phyloP scores from a whole-genome alignment of 108 stramenopile genomes.

The Bacterosira constricta region DNA sequence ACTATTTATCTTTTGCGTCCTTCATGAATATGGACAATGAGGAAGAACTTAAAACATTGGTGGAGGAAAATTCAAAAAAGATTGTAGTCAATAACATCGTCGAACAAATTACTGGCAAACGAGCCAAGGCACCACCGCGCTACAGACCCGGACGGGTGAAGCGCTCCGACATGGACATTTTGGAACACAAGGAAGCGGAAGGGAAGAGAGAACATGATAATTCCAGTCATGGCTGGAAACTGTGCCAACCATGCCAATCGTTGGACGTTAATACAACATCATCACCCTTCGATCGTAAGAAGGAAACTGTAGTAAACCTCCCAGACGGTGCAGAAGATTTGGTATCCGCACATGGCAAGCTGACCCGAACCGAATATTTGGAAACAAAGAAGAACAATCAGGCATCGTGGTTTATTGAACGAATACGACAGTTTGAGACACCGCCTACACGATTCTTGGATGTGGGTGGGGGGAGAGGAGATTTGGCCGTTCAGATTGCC shows the following conservation, averaged over 20 bases:
- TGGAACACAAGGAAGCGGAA: slow-evolving; percentile 22
- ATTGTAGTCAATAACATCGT: no score
- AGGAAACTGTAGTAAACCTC: slow-evolving; percentile 12
- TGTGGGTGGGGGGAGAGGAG: slow-evolving; percentile 70
- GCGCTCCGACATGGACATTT: slow-evolving; percentile 12
- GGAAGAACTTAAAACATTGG: not conserved
- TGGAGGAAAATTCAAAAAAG: no score
- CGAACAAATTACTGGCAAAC: no score
- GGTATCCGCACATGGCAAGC: slow-evolving; percentile 37
- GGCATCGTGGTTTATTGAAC: slow-evolving; percentile 48
- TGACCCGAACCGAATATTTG: slow-evolving; percentile 54
- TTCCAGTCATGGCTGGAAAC: not conserved
- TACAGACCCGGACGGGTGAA: slow-evolving; percentile 15
- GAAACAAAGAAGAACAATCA: slow-evolving; percentile 55
- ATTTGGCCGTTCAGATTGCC: slow-evolving; percentile 60
- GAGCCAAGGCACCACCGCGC: slow-evolving; percentile 3
- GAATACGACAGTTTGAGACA: slow-evolving; percentile 26
- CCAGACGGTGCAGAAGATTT: slow-evolving; percentile 8
- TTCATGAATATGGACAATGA: slow-evolving; percentile 3
- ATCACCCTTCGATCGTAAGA: not conserved
- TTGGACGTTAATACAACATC: not conserved
- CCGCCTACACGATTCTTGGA: slow-evolving; percentile 37
- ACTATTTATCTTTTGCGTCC: not conserved
- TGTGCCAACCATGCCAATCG: slow-evolving; percentile 16
- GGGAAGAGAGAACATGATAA: not conserved